Conservation (phyloP, 352 stramenopile species). For the Globisporangium camurandrum region DNA sequence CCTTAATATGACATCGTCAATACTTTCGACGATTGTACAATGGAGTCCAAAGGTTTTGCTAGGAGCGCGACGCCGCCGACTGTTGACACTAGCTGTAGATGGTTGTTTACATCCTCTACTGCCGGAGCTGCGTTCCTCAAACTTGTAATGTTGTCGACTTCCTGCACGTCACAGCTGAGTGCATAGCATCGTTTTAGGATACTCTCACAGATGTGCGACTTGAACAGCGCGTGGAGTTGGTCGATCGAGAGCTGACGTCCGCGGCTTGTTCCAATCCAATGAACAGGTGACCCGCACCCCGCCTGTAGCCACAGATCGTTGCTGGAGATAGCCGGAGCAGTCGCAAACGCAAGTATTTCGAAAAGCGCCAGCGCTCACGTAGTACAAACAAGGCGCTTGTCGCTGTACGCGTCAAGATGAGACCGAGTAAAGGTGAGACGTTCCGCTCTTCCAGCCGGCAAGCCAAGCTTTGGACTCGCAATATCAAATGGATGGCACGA, state of each 20-base stretch:
- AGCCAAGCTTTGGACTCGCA: background rate
- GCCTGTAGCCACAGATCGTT: conserved; percentile 1
- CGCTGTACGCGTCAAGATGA: background rate
- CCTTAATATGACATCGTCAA: background rate
- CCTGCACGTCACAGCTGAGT: background rate
- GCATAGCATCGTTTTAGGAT: background rate
- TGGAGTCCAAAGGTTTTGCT: background rate
- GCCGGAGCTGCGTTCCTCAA: background rate
- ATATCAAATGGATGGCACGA: background rate
- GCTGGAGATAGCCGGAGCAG: background rate
- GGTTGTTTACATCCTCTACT: conserved; percentile 3
- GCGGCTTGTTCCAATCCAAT: background rate
- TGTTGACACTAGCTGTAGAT: conserved; percentile 2
- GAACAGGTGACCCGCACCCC: background rate
- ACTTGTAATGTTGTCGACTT: background rate
- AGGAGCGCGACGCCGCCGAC: background rate
- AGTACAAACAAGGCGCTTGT: background rate
- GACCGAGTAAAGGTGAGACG: background rate
- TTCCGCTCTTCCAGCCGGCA: background rate
- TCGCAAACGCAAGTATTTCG: background rate
- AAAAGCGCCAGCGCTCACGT: background rate
- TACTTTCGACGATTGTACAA: background rate
- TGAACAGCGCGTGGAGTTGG: background rate
- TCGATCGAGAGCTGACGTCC: conserved; percentile 1
- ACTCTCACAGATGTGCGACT: background rate